These are phyloP conservation scores for Priceomyces fermenticarens DNA, from an alignment of 805 yeast species.

Conservation along the genomic window DNA sequence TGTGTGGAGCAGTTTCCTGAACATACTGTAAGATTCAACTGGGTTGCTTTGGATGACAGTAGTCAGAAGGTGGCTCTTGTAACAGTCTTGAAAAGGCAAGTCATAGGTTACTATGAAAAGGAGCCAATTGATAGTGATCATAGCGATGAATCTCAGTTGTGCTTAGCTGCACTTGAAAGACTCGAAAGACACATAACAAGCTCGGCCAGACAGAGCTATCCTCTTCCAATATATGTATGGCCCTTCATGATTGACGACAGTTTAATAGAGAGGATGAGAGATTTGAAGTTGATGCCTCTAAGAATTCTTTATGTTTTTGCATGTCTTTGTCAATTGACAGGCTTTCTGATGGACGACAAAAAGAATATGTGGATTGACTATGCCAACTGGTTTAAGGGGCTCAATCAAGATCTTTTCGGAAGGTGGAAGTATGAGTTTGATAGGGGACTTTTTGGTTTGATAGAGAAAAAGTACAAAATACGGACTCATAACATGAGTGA, in stretches of 20 bases:
- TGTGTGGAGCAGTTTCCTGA: background rate
- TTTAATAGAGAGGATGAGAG: slow-evolving; percentile 16
- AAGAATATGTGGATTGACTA: slow-evolving; percentile 29
- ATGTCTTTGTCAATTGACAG: slow-evolving; percentile 16
- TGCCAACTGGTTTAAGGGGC: slow-evolving; percentile 13
- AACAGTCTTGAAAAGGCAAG: slow-evolving; percentile 1
- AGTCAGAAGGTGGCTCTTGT: background rate
- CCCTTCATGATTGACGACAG: slow-evolving; percentile 14
- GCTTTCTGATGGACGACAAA: slow-evolving; percentile 14
- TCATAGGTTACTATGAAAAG: slow-evolving; percentile 4
- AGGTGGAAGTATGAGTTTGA: slow-evolving; percentile 13
- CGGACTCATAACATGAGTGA: too few relatives aligned
- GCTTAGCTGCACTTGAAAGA: slow-evolving; percentile 6
- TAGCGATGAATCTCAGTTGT: slow-evolving; percentile 2
- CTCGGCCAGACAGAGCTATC: slow-evolving; percentile 16
- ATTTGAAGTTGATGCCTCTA: slow-evolving; percentile 21
- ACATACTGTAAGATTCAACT: too few relatives aligned
- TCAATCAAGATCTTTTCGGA: slow-evolving; percentile 9
- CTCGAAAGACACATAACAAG: slow-evolving; percentile 13
- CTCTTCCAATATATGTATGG: slow-evolving; percentile 32
- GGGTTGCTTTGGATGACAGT: background rate
- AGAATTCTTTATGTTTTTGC: slow-evolving; percentile 21
- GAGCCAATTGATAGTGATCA: slow-evolving; percentile 1
- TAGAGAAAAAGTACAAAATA: background rate
- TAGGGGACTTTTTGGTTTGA: slow-evolving; percentile 8